These are phyloP conservation scores for Cubamyces sp. DNA, from an alignment of 768 basidiomycete species.

Conservation along the genomic window DNA sequence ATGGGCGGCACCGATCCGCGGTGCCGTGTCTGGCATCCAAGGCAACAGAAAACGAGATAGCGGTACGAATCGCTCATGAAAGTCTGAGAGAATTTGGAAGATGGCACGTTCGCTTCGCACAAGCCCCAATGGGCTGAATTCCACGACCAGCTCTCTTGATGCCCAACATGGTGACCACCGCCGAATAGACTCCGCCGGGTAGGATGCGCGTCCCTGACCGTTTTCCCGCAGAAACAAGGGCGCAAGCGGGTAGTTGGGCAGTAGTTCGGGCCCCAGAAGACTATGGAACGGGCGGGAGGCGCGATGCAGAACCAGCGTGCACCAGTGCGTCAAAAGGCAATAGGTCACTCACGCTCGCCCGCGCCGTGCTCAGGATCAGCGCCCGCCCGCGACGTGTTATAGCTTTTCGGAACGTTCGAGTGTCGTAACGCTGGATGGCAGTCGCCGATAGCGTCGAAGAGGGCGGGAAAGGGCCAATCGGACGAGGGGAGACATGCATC, in stretches of 20 bases:
- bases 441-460: slow-evolving; percentile 22
- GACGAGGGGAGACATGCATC: slow-evolving; percentile 24
- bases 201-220: neutral
- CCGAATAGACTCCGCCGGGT: neutral
- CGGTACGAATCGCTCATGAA: slow-evolving; percentile 14
- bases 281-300: neutral
- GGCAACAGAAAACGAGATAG: slow-evolving; percentile 8
- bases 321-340: neutral
- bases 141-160: neutral
- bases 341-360: neutral
- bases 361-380: slow-evolving; percentile 16
- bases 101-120: neutral
- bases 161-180: neutral
- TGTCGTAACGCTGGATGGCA: slow-evolving; percentile 15
- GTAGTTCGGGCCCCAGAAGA: neutral
- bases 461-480: slow-evolving; percentile 21
- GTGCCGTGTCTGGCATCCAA: neutral
- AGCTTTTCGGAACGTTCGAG: slow-evolving; percentile 6
- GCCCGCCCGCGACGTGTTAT: slow-evolving; percentile 2
- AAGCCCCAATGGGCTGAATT: neutral
- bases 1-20: slow-evolving; percentile 10
- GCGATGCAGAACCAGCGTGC: neutral
- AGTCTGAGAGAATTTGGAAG: neutral
- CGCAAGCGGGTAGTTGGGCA: neutral
- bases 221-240: neutral